Percentiles rank a stretch among this genome's conserved stretches.
phyloP scores from a whole-genome alignment of 768 basidiomycete species.

The Leccinum subgranulosum region DNA sequence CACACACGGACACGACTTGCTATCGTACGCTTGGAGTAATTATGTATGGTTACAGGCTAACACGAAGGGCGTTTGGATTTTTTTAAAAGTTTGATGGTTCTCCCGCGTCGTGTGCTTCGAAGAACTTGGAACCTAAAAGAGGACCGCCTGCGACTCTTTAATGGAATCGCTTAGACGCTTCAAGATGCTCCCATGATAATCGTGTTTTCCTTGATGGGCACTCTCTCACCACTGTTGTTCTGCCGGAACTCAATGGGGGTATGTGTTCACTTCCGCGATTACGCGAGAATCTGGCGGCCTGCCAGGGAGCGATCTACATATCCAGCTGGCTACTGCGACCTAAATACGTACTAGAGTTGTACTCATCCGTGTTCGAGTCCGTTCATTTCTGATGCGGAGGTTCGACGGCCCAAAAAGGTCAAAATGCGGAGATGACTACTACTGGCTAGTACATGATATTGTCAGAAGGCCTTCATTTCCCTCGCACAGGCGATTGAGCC shows the following conservation, averaged over 20 bases:
- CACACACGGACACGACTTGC: not conserved
- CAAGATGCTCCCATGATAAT: not conserved
- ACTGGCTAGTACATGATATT: slow-evolving; percentile 12
- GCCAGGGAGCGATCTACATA: slow-evolving; percentile 21
- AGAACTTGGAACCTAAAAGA: slow-evolving; percentile 6
- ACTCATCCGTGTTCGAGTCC: slow-evolving; percentile 19
- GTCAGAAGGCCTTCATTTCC: slow-evolving; percentile 18
- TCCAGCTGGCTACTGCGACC: slow-evolving; percentile 12
- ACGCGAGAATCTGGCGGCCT: slow-evolving; percentile 19
- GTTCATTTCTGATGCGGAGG: slow-evolving; percentile 29
- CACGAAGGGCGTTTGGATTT: not conserved
- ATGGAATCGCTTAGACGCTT: not conserved
- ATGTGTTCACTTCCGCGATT: slow-evolving; percentile 29
- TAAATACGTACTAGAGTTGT: slow-evolving; percentile 16
- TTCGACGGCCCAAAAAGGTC: slow-evolving; percentile 28
- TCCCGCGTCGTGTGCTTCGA: slow-evolving; percentile 5
- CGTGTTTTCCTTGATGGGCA: slow-evolving; percentile 2
- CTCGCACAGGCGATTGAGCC: slow-evolving; percentile 7
- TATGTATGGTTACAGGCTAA: slow-evolving; percentile 3
- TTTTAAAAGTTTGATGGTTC: not conserved
- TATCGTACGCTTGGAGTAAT: slow-evolving; percentile 1
- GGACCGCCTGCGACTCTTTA: not conserved
- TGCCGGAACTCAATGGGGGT: slow-evolving; percentile 1
- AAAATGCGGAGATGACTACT: slow-evolving; percentile 30
- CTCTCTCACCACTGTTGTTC: slow-evolving; percentile 2